Evolutionary conservation across 2,329 filamentous ascomycete species (phyloP).

Genomic region (Pseudogymnoascus verrucosus): DNA sequence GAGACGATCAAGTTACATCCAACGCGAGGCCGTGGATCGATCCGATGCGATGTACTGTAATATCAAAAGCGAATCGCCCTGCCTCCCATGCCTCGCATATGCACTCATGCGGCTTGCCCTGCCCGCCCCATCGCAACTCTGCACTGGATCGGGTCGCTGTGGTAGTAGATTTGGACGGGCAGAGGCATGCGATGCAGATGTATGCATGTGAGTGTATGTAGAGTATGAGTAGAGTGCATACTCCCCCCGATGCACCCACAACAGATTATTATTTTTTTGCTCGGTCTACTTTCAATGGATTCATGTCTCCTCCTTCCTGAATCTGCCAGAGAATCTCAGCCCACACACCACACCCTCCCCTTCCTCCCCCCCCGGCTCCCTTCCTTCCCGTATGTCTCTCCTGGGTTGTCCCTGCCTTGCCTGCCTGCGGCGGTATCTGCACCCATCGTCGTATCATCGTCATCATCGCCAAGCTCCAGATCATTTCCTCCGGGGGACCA

Average conservation of each 20-base stretch:
- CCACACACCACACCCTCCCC: neutral
- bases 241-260: neutral
- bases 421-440: neutral
- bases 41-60: neutral
- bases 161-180: neutral
- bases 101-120: neutral
- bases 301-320: neutral
- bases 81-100: neutral
- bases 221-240: neutral
- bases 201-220: neutral
- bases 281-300: neutral
- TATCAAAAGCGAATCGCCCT: slow-evolving; percentile 3
- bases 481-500: neutral
- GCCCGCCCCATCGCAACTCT: neutral
- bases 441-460: neutral
- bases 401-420: neutral
- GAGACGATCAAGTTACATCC: slow-evolving; percentile 4
- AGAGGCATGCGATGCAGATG: neutral
- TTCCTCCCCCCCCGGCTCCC: neutral
- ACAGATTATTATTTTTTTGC: neutral
- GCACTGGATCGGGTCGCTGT: neutral
- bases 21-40: slow-evolving; percentile 2
- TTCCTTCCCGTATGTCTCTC: neutral
- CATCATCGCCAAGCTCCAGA: slow-evolving; percentile 5
- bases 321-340: neutral